Evolutionary conservation across 2,329 filamentous ascomycete species (phyloP).

Genomic region (Cadophora sp.): DNA sequence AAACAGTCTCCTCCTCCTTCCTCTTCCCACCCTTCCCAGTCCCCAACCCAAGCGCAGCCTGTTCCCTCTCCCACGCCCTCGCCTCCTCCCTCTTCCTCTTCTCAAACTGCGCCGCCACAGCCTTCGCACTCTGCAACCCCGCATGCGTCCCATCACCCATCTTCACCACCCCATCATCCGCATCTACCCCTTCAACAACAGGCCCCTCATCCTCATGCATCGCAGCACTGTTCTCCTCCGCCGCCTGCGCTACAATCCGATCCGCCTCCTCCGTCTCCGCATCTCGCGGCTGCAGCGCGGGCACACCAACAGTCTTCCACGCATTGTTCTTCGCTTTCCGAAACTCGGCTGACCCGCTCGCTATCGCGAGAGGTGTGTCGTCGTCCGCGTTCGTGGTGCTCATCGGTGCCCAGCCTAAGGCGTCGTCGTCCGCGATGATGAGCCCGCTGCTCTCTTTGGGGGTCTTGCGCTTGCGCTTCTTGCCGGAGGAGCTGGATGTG

Average conservation of each 20-base stretch:
- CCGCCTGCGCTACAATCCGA: slow-evolving; percentile 76
- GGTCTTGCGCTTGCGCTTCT: slow-evolving; percentile 70
- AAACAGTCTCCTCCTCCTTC: slow-evolving; percentile 80
- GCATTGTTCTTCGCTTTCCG: slow-evolving; percentile 77
- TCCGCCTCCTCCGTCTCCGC: slow-evolving; percentile 72
- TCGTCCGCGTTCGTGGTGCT: slow-evolving; percentile 59
- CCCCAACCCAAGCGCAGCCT: slow-evolving; percentile 34
- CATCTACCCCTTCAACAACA: slow-evolving; percentile 53
- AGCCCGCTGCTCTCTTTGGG: slow-evolving; percentile 56
- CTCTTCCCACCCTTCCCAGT: slow-evolving; percentile 50
- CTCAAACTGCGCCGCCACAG: slow-evolving; percentile 74
- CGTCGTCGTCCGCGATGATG: slow-evolving; percentile 71
- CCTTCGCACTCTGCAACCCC: slow-evolving; percentile 82
- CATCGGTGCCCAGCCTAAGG: slow-evolving; percentile 47
- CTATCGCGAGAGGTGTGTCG: slow-evolving; percentile 55
- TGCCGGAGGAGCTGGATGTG: slow-evolving; percentile 59
- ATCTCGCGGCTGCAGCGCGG: slow-evolving; percentile 45
- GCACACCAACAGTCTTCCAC: slow-evolving; percentile 74
- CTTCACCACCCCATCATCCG: slow-evolving; percentile 61
- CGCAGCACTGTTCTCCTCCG: slow-evolving; percentile 66
- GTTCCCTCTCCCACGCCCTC: slow-evolving; percentile 55
- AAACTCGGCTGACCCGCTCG: slow-evolving; percentile 63
- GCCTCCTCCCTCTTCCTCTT: slow-evolving; percentile 71
- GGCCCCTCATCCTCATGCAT: slow-evolving; percentile 58
- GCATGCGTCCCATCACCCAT: slow-evolving; percentile 91